Conservation (phyloP, 805 yeast species). For the Teunomyces barrocoloradensis region DNA sequence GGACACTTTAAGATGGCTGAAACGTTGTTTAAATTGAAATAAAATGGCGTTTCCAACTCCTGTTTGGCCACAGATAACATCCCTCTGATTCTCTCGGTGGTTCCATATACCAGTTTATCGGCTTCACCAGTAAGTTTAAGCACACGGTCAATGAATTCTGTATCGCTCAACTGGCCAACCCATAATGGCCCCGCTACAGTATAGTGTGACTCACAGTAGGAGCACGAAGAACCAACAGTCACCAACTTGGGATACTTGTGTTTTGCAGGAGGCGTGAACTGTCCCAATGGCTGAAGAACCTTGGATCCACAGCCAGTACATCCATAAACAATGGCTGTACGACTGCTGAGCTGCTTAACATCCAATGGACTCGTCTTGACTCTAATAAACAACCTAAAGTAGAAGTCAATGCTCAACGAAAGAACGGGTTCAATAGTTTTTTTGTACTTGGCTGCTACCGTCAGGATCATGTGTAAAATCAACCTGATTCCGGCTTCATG, state of each 20-base stretch:
- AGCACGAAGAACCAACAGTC: constrained; percentile 48
- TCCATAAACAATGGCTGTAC: constrained; percentile 73
- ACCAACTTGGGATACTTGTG: constrained; percentile 47
- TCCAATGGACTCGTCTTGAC: constrained; percentile 75
- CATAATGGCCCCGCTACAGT: constrained; percentile 97
- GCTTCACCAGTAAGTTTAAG: constrained; percentile 52
- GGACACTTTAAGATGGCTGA: constrained; percentile 76
- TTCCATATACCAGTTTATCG: constrained; percentile 62
- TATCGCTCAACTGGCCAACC: constrained; percentile 66
- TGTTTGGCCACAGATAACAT: constrained; percentile 82
- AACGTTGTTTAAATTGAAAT: constrained; percentile 74
- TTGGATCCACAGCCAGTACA: constrained; percentile 86
- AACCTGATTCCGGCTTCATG: constrained; percentile 93
- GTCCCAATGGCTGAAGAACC: constrained; percentile 73
- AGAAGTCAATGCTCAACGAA: constrained; percentile 86
- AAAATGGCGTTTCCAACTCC: constrained; percentile 72
- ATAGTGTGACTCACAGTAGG: constrained; percentile 63
- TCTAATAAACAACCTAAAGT: constrained; percentile 79
- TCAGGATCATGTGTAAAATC: constrained; percentile 70
- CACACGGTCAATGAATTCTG: constrained; percentile 62
- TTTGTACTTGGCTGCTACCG: constrained; percentile 87
- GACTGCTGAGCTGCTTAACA: constrained; percentile 76
- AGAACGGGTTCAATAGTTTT: constrained; percentile 83
- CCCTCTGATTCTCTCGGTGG: constrained; percentile 82
- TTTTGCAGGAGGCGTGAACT: constrained; percentile 45